Conservation (phyloP, 352 stramenopile genomes). For the Phytopythium ostracodes region DNA sequence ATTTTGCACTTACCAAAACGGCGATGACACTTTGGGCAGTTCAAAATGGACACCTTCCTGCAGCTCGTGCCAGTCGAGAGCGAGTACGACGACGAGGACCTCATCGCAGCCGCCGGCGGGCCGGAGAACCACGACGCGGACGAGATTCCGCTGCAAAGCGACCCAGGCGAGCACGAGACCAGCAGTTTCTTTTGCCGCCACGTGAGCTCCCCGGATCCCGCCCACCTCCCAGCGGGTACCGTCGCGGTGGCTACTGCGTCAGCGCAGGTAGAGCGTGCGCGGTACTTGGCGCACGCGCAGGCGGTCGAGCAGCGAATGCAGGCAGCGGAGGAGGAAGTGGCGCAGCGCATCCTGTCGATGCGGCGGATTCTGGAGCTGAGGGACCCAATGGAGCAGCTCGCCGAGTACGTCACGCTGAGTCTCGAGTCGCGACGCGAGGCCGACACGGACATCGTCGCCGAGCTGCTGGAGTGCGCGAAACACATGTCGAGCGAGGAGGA, state of each 20-base stretch:
- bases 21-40: too few relatives aligned
- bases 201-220: conserved; percentile 5
- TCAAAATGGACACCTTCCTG: conserved; percentile 39
- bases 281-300: conserved; percentile 34
- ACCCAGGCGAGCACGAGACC: conserved; percentile 19
- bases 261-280: conserved; percentile 21
- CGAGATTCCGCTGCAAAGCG: conserved; percentile 2
- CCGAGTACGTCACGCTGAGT: conserved; percentile 54
- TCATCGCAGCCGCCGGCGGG: conserved; percentile 19
- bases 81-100: conserved; percentile 48
- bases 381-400: conserved; percentile 56
- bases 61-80: conserved; percentile 41
- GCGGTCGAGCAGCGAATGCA: conserved; percentile 40
- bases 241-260: not conserved
- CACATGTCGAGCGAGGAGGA: conserved; percentile 40
- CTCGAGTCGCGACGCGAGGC: conserved; percentile 28
- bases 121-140: not conserved
- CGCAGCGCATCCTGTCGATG: conserved; percentile 50
- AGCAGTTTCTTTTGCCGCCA: conserved; percentile 2
- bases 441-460: conserved; percentile 30
- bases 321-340: conserved; percentile 22
- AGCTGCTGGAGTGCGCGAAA: conserved; percentile 50
- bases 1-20: not conserved
- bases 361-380: conserved; percentile 46
- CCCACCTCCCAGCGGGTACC: not conserved